These are phyloP conservation scores for Venturia effusa DNA, from an alignment of 2,329 filamentous ascomycete species.

Conservation along the genomic window DNA sequence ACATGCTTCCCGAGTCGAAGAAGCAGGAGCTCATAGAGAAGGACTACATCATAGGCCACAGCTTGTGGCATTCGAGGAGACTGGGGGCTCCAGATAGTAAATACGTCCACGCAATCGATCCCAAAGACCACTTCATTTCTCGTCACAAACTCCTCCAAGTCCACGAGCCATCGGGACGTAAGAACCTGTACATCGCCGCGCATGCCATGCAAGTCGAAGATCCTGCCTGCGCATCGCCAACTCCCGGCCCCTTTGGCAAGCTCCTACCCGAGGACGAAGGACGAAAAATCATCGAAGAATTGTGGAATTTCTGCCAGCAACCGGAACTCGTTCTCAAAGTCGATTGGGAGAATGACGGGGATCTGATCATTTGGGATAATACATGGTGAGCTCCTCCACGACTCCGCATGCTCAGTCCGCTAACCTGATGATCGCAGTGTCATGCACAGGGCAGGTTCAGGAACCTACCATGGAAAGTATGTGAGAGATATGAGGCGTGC, in stretches of 20 bases:
- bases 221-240: neutral
- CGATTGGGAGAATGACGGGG: constrained; percentile 37
- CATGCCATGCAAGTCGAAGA: constrained; percentile 12
- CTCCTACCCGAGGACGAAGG: constrained; percentile 24
- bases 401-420: neutral
- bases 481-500: constrained; percentile 44
- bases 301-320: constrained; percentile 39
- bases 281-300: constrained; percentile 23
- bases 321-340: constrained; percentile 36
- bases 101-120: neutral
- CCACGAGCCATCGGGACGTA: constrained; percentile 6
- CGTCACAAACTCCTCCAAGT: constrained; percentile 3
- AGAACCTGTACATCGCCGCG: constrained; percentile 9
- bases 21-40: constrained; percentile 16
- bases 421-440: constrained; percentile 23
- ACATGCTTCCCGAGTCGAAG: constrained; percentile 18
- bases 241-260: neutral
- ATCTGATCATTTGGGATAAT: constrained; percentile 51
- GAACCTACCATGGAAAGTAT: constrained; percentile 38
- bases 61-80: neutral
- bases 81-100: neutral
- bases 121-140: constrained; percentile 3
- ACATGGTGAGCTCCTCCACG: constrained; percentile 19
- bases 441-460: constrained; percentile 42
- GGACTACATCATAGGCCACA: constrained; percentile 18